Conservation (phyloP, 1,284 basidiomycete species). For the Erythrobasidium hasegawianum region DNA sequence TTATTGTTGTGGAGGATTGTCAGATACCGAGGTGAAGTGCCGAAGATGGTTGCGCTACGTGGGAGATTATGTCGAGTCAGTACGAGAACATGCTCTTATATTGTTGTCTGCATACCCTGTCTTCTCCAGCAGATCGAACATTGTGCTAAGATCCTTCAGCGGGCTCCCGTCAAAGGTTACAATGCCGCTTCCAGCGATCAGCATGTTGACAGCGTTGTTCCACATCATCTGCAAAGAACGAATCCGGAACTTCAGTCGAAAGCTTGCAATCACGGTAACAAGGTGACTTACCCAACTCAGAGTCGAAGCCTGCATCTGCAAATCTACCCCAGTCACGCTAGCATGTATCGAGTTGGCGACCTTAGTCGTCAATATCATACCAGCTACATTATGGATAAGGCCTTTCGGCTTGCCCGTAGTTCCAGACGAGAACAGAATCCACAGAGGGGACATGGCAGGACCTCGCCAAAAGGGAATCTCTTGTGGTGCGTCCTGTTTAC, state of each 20-base stretch:
- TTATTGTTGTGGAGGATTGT: slow-evolving; percentile 27
- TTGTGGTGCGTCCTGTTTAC: slow-evolving; percentile 17
- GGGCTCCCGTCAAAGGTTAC: slow-evolving; percentile 83
- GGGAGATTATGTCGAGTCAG: too few species aligned
- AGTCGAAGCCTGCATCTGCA: slow-evolving; percentile 29
- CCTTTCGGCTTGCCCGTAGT: slow-evolving; percentile 59
- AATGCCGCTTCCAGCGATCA: slow-evolving; percentile 67
- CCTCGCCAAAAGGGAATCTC: slow-evolving; percentile 46
- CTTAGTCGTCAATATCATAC: slow-evolving; percentile 76
- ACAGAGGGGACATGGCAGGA: slow-evolving; percentile 70
- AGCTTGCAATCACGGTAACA: too few species aligned
- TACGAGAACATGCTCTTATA: too few species aligned
- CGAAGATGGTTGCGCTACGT: slow-evolving; percentile 69
- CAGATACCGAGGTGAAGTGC: slow-evolving; percentile 52
- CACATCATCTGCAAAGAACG: slow-evolving; percentile 45
- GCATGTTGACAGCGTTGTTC: slow-evolving; percentile 70
- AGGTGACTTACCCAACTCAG: slow-evolving; percentile 50
- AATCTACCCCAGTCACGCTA: slow-evolving; percentile 53
- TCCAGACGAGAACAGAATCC: slow-evolving; percentile 83
- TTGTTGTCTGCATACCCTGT: neutral
- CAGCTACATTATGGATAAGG: slow-evolving; percentile 76
- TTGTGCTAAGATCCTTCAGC: slow-evolving; percentile 60
- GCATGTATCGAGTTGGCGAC: slow-evolving; percentile 77
- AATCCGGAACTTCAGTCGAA: too few species aligned
- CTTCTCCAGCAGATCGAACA: slow-evolving; percentile 68